phyloP scores from a whole-genome alignment of 805 yeast species.

The Metschnikowia koreensis region DNA sequence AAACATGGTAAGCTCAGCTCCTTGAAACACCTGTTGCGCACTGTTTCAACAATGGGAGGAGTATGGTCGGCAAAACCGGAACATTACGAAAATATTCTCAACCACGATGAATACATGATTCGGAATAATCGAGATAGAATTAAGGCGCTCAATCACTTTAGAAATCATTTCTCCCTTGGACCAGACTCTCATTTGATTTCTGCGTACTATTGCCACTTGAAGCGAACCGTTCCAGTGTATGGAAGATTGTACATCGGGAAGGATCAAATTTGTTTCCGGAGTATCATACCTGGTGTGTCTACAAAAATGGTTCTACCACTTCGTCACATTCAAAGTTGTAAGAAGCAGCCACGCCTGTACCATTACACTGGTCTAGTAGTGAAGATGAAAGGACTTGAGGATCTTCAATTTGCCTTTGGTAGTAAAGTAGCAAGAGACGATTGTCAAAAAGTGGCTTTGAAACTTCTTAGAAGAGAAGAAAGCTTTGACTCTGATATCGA shows the following conservation, averaged over 20 bases:
- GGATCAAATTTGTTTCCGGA: conserved; percentile 71
- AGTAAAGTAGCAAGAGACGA: conserved; percentile 66
- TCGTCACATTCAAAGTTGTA: conserved; percentile 65
- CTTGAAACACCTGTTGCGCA: conserved; percentile 26
- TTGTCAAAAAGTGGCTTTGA: conserved; percentile 54
- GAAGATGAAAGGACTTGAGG: conserved; percentile 72
- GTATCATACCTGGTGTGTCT: conserved; percentile 71
- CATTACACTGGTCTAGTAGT: conserved; percentile 66
- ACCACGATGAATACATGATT: conserved; percentile 51
- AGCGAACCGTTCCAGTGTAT: conserved; percentile 71
- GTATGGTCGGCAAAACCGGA: conserved; percentile 60
- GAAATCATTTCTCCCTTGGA: conserved; percentile 62
- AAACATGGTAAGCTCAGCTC: conserved; percentile 13
- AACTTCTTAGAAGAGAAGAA: conserved; percentile 15
- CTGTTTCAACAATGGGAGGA: conserved; percentile 28
- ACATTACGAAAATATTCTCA: conserved; percentile 49
- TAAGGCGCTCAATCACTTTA: conserved; percentile 56
- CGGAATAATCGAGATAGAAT: conserved; percentile 42
- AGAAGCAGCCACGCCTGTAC: conserved; percentile 26
- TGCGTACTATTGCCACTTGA: conserved; percentile 67
- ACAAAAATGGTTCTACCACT: conserved; percentile 84
- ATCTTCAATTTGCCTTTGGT: conserved; percentile 75
- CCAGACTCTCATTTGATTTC: conserved; percentile 54
- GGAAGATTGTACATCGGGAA: conserved; percentile 79
- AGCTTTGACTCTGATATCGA: conserved; percentile 42